Base-by-base conservation (phyloP, 805 yeast genomes). In the Candida golubevii region DNA sequence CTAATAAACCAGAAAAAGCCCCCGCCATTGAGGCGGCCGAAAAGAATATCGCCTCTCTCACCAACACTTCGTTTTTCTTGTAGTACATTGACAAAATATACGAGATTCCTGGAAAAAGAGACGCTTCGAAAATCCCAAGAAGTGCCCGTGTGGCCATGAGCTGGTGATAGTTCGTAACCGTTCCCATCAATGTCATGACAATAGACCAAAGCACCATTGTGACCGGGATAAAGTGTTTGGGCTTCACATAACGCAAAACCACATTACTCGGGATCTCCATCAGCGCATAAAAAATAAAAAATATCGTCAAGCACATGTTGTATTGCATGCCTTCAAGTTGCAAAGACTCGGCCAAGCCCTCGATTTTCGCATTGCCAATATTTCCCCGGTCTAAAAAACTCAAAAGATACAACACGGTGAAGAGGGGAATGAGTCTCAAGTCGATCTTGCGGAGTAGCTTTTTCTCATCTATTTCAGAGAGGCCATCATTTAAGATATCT, bases 331-430 rank as follows among this genome's bases (percentile, higher is more conserved):
- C 83, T 2, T 62, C 59, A 35, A 87, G 67, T 12, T 71, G 55
- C 29, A 87, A 61, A 44, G 80, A 84, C 1, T 56, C 63, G 15
- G 71, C 71, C 70, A 87, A 69, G 9, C 88, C 88, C 57, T 85
- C 85, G 42, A 83, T 76, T 46, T 79, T 80, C 8, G 95, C 95
- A 62, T 87, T 86, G 27, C 90, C 80, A 48, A 87, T 84, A 61
- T 87, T 87, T 47, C 86, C 90, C 62, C 95, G 72, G 61, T 87
- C 95, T 57, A 87, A 66, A 58, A 86, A 87, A 1, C 91, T 83
- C 49, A 86, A 72, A 61, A 87, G 78, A 57, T 87, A 87, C 32
- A 87, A 68, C 27, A 85, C 55, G 56, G 89, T 80, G 53, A 87
- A 82, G 9, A 88, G 82, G 4, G 90, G 88, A 28, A 85, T 81